Percentiles rank a stretch among this genome's conserved stretches.
Conservation (phyloP, 495 filamentous ascomycete genomes). For the Hypoxylon trugodes region DNA sequence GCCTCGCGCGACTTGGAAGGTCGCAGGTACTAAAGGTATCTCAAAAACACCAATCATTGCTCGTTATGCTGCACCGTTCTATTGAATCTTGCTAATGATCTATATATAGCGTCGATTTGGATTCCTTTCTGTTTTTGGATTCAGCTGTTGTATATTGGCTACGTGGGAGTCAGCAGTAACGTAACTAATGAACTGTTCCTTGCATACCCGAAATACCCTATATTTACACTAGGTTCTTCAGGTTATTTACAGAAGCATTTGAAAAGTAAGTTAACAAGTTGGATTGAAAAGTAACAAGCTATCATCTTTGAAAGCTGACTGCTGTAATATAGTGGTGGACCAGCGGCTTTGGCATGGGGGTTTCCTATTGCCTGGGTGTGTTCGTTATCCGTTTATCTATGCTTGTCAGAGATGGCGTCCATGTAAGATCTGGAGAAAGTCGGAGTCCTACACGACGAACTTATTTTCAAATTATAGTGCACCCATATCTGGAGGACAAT, state of each 20-base stretch:
- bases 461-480: constrained; percentile 32
- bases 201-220: not conserved
- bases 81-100: not conserved
- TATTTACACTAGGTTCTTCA: not conserved
- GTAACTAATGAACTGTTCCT: not conserved
- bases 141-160: not conserved
- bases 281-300: not conserved
- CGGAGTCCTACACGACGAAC: not conserved
- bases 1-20: constrained; percentile 2
- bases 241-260: not conserved
- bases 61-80: not conserved
- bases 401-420: not conserved
- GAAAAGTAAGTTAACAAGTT: not conserved
- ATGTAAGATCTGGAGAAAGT: not conserved
- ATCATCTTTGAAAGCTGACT: not conserved
- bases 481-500: constrained; percentile 45
- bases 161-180: not conserved
- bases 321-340: not conserved
- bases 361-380: not conserved
- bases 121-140: not conserved
- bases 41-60: not conserved
- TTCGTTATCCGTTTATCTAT: not conserved
- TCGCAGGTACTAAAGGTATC: not conserved
- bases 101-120: constrained; percentile 4
- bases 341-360: not conserved